Base-by-base conservation (phyloP, 1,284 basidiomycete species). In the Fomitopsis betulina region DNA sequence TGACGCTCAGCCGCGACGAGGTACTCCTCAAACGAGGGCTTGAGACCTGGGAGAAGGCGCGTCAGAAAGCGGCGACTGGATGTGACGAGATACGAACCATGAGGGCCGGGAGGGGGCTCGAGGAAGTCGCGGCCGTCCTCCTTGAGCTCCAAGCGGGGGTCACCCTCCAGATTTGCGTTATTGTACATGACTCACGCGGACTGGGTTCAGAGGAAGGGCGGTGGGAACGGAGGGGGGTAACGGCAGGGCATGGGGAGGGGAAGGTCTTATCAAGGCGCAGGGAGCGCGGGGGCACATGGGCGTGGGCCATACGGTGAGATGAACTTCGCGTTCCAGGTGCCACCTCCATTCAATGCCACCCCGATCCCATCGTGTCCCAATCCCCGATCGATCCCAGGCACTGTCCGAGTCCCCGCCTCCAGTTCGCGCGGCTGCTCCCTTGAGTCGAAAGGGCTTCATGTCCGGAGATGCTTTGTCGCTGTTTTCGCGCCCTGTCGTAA, bases 121-220 rank as follows among this genome's bases (percentile, higher is more conserved):
- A 58, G 30, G 37, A 58, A 58, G 35, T 58, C 57, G n/a, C 25
- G 40, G 37, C 57, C 57, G 37, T 49, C 38, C 45, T 58, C 57
- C 35, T 58, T 39, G 19, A 40, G 47, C 52, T 58, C 57, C 40
- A 58, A 30, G 53, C 57, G 57, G 33, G 57, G 57, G 53, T 58
- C 57, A 25, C 57, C 57, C 32, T 53, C 57, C 37, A 58, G 23
- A 53, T 53, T 54, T 30, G 57, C 57, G 39, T 37, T 45, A 45
- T 54, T 58, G 57, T 53, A 57, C 56, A 57, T 57, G 19, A 39
- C 2, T 33, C 32, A 47, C 32, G 30, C 55, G 13, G 15, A 30
- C 21, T 57, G 35, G 30, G 37, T 57, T 25, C 30, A 33, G 32
- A 38, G n/a, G 55, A 50, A n/a, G 37, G 12, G 33, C 33, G 33